Evolutionary conservation across 2,329 filamentous ascomycete genomes (phyloP), one percentile per base, ranked within the genome.

Genomic region (Aquanectria penicillioides): DNA sequence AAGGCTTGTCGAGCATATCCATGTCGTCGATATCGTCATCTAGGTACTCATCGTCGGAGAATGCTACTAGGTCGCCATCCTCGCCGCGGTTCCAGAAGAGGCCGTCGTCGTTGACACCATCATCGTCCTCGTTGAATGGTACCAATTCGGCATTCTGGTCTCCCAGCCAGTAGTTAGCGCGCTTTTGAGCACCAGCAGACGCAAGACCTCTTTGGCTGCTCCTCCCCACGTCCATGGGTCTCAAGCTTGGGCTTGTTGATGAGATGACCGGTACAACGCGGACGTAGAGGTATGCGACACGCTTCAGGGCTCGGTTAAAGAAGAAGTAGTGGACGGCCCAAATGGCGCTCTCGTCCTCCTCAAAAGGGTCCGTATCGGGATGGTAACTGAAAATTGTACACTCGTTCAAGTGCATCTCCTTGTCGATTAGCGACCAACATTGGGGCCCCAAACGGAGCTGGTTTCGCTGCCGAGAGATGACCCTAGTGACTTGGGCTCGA

Each of bases 301-400:
- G 88, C 80, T 98, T 98, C 72, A 90, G 85, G 22, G 89, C 83
- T 71, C 94, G 94, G 81, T 97, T 97, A 84, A 97, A 98, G 76
- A 98, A 97, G 81, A 99, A 97, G 77, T 97, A 97, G 75, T 98
- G 94, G 62, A 94, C 84, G 46, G 92, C 93, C 94, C 94, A 99
- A 62, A 99, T 94, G 9, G 94, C 90, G 61, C 92, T 92, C 71
- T 97, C 93, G 61, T 97, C 94, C 63, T 93, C 93, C 68, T 94
- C 90, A 69, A 96, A 97, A 0, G 93, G 93, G 71, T 97, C 94
- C 61, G 94, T 92, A 34, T 93, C 89, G 0, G 95, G 95, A 48
- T 90, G 87, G 78, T 97, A 99, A 54, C 90, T 91, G 75, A 97
- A 98, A 62, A 94, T 88, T 54, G 89, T 90, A 78, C 95, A 99